Percentiles rank a stretch among this genome's conserved stretches.
Conservation (phyloP, 306 rosid species). For the Cucumis hystrix region DNA sequence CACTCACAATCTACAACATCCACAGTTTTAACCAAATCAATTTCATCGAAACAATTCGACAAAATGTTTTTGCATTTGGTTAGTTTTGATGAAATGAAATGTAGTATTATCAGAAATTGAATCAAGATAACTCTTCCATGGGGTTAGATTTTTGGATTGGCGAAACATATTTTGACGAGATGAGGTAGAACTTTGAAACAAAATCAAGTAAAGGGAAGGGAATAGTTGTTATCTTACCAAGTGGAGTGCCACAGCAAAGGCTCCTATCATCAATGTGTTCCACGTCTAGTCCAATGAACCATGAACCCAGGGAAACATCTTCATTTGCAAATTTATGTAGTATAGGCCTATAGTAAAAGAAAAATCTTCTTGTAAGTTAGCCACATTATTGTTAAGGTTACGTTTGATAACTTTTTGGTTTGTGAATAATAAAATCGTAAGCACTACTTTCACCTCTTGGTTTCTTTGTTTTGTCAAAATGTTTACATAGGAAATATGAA, state of each 20-base stretch:
- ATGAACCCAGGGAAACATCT: slow-evolving; percentile 54
- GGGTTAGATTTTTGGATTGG: background rate
- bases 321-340: slow-evolving; percentile 52
- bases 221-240: slow-evolving; percentile 17
- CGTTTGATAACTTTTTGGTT: too few species aligned
- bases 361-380: background rate
- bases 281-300: slow-evolving; percentile 56
- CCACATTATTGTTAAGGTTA: background rate
- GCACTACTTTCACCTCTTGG: too few species aligned
- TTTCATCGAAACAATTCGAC: background rate
- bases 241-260: slow-evolving; percentile 48
- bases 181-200: background rate
- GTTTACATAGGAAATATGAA: too few species aligned
- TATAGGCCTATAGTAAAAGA: slow-evolving; percentile 20
- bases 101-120: background rate
- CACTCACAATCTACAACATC: slow-evolving; percentile 34
- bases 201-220: background rate
- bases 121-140: background rate
- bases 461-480: too few species aligned
- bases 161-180: background rate
- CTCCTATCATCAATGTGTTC: slow-evolving; percentile 48
- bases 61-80: background rate
- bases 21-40: background rate
- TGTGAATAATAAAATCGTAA: too few species aligned
- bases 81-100: background rate